A percentile compares a stretch with the other conserved stretches of the same genome.
phyloP scores from a whole-genome alignment of 257 asterid species.

The Capsicum rhomboideum region DNA sequence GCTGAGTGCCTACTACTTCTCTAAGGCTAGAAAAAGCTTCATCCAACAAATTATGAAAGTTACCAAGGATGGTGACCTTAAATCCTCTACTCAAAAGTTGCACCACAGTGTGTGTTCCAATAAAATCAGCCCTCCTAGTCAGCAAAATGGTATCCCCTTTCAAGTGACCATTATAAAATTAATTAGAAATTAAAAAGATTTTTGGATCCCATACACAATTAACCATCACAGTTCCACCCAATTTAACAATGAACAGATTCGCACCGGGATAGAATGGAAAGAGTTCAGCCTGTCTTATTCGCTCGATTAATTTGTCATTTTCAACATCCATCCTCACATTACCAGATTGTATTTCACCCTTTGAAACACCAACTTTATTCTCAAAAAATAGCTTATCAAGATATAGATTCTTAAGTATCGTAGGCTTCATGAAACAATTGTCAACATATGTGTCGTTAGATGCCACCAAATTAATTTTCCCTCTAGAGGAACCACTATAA shows the following conservation, averaged over 20 bases:
- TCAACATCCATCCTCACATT: background rate
- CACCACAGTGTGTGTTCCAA: conserved; percentile 83
- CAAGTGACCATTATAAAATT: background rate
- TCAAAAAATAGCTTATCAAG: too few relatives aligned
- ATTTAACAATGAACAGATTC: too few relatives aligned
- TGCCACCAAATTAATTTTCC: too few relatives aligned
- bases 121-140: conserved; percentile 93
- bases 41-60: conserved; percentile 71
- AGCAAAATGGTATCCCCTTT: conserved; percentile 31
- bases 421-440: too few relatives aligned
- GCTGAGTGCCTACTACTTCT: conserved; percentile 42
- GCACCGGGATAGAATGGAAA: background rate
- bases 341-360: too few relatives aligned
- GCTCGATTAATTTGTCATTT: background rate
- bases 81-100: conserved; percentile 68
- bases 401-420: too few relatives aligned
- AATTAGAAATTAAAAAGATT: background rate
- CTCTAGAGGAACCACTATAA: too few relatives aligned
- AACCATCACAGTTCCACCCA: background rate
- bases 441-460: too few relatives aligned
- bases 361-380: too few relatives aligned
- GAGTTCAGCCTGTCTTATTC: background rate
- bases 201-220: too few relatives aligned
- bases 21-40: conserved; percentile 58
- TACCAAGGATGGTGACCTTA: conserved; percentile 63